Evolutionary conservation across 2,329 filamentous ascomycete genomes (phyloP).

Genomic region (Zelopaecilomyces penicillatus): DNA sequence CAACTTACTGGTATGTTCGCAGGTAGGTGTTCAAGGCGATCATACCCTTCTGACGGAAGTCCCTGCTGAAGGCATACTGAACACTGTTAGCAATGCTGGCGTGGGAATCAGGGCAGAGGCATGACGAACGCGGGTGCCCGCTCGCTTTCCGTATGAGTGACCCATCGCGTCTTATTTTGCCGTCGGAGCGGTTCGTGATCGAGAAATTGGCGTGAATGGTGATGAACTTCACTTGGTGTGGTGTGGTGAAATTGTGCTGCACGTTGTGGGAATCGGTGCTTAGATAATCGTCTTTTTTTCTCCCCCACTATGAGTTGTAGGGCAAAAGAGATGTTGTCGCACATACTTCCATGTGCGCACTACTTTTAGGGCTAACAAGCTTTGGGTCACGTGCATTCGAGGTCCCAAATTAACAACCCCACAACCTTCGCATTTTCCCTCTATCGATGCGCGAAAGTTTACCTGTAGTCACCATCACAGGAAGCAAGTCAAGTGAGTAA

Average conservation of each 20-base stretch:
- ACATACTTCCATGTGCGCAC: slow-evolving; percentile 1
- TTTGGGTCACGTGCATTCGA: slow-evolving; percentile 18
- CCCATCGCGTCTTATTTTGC: slow-evolving; percentile 60
- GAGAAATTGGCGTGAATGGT: slow-evolving; percentile 30
- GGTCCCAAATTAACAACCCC: slow-evolving; percentile 23
- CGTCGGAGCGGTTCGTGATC: slow-evolving; percentile 29
- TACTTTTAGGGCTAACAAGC: slow-evolving; percentile 24
- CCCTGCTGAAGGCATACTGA: slow-evolving; percentile 84
- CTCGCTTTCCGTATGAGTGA: slow-evolving; percentile 80
- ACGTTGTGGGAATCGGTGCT: slow-evolving; percentile 29
- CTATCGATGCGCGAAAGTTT: slow-evolving; percentile 20
- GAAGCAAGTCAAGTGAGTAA: slow-evolving; percentile 33
- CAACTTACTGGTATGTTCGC: slow-evolving; percentile 70
- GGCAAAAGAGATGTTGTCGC: slow-evolving; percentile 18
- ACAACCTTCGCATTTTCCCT: slow-evolving; percentile 24
- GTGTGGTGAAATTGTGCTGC: slow-evolving; percentile 29
- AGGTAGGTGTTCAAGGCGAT: slow-evolving; percentile 94
- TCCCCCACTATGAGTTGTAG: slow-evolving; percentile 16
- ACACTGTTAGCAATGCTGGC: slow-evolving; percentile 19
- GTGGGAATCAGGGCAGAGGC: slow-evolving; percentile 10
- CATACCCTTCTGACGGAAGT: slow-evolving; percentile 92
- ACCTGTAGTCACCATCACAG: slow-evolving; percentile 27
- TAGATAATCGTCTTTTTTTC: slow-evolving; percentile 30
- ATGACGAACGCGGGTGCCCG: slow-evolving; percentile 70
- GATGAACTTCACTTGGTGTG: slow-evolving; percentile 22